Conservation (phyloP, 2,329 filamentous ascomycete genomes). For the Beauveria rudraprayagi region DNA sequence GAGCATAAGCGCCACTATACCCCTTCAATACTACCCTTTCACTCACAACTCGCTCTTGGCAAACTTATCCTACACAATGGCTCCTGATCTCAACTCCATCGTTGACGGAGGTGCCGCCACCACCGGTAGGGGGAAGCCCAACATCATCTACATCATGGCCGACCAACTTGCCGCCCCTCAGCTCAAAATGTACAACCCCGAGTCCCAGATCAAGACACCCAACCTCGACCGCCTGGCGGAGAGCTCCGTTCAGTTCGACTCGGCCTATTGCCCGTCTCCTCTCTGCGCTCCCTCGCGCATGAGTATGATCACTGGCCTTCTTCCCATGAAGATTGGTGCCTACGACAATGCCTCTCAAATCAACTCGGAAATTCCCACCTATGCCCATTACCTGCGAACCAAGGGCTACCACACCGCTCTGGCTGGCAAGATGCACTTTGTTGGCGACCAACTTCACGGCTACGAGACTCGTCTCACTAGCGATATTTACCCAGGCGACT, state of each 20-base stretch:
- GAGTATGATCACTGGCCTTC: constrained; percentile 86
- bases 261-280: constrained; percentile 88
- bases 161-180: constrained; percentile 88
- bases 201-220: constrained; percentile 86
- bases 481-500: constrained; percentile 91
- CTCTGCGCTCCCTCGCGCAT: constrained; percentile 89
- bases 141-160: constrained; percentile 78
- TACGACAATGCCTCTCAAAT: constrained; percentile 89
- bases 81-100: constrained; percentile 67
- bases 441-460: constrained; percentile 88
- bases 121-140: constrained; percentile 25
- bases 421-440: constrained; percentile 96
- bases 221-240: constrained; percentile 78
- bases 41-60: neutral
- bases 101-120: constrained; percentile 32
- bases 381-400: constrained; percentile 80
- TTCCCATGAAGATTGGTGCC: constrained; percentile 84
- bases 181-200: constrained; percentile 83
- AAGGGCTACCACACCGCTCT: constrained; percentile 84
- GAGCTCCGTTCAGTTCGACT: constrained; percentile 82
- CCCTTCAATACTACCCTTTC: neutral
- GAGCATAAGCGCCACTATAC: constrained; percentile 1
- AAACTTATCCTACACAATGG: constrained; percentile 39
- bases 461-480: constrained; percentile 90
- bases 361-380: constrained; percentile 77